These are phyloP conservation scores for Hawksworthiomyces lignivorus DNA, from an alignment of 2,329 filamentous ascomycete genomes.

Conservation along the genomic window DNA sequence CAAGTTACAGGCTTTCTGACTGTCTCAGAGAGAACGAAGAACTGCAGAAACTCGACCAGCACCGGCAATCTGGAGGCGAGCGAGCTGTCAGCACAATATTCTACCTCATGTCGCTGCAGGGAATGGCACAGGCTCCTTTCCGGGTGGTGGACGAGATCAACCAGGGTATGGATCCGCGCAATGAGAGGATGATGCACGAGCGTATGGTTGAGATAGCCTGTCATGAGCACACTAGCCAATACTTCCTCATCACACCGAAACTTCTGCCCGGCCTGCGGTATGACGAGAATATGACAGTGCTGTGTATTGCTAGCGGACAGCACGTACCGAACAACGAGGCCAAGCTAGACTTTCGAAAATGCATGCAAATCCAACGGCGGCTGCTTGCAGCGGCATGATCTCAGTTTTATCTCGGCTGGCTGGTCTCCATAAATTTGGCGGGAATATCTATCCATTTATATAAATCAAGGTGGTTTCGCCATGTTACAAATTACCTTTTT, in stretches of 20 bases:
- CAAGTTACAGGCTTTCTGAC: background rate
- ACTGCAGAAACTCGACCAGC: slow-evolving; percentile 77
- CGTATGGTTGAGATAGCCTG: slow-evolving; percentile 98
- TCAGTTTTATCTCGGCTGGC: no score
- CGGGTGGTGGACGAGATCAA: slow-evolving; percentile 99
- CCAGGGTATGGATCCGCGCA: slow-evolving; percentile 97
- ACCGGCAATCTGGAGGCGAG: slow-evolving; percentile 94
- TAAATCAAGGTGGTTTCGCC: no score
- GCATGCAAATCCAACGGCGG: slow-evolving; percentile 12
- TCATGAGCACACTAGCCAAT: slow-evolving; percentile 68
- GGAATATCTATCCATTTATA: no score
- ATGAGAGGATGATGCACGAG: slow-evolving; percentile 96
- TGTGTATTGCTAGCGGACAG: slow-evolving; percentile 90
- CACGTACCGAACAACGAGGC: slow-evolving; percentile 49
- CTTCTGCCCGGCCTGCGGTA: slow-evolving; percentile 79
- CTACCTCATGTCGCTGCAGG: slow-evolving; percentile 96
- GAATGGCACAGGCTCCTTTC: slow-evolving; percentile 88
- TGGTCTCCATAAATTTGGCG: no score
- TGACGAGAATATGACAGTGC: slow-evolving; percentile 81
- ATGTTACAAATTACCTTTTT: no score
- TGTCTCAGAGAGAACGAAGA: slow-evolving; percentile 62
- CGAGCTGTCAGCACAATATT: slow-evolving; percentile 96
- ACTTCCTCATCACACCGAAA: slow-evolving; percentile 98
- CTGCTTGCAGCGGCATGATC: slow-evolving; percentile 5
- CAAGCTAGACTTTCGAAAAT: slow-evolving; percentile 38